Percentiles rank a stretch among this genome's conserved stretches.
Evolutionary conservation across 345 rosid genomes (phyloP).

Genomic region (Citrus mangshanensis): DNA sequence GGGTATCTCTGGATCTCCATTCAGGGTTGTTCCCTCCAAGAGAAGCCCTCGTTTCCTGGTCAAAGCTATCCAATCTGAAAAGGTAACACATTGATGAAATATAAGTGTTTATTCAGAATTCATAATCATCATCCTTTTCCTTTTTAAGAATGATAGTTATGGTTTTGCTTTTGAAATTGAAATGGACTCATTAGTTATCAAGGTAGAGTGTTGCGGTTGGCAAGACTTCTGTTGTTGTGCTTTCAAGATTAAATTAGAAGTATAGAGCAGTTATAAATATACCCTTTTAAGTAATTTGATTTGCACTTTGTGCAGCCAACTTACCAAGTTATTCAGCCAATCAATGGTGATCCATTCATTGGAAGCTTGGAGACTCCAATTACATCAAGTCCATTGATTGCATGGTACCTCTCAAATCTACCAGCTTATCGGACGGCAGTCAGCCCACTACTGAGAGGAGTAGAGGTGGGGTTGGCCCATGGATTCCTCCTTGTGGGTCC

Average conservation of each 20-base stretch:
- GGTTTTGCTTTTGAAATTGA: background rate
- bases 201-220: too few species aligned
- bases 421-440: constrained; percentile 95
- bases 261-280: too few species aligned
- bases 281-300: too few species aligned
- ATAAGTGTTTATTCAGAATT: background rate
- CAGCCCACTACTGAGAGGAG: constrained; percentile 84
- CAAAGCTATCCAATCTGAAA: constrained; percentile 70
- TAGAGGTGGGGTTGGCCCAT: constrained; percentile 87
- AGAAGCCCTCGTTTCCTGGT: constrained; percentile 59
- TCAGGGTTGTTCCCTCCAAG: constrained; percentile 49
- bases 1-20: constrained; percentile 67
- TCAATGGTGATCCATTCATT: constrained; percentile 96
- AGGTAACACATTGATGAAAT: constrained; percentile 34
- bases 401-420: constrained; percentile 95
- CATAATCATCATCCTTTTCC: background rate
- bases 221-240: too few species aligned
- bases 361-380: constrained; percentile 96
- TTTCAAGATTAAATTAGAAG: too few species aligned
- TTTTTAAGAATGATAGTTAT: background rate
- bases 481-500: constrained; percentile 89
- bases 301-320: constrained; percentile 54
- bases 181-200: too few species aligned
- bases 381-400: constrained; percentile 89
- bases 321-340: constrained; percentile 90